Base-by-base conservation (phyloP, 164 flowering plant species). In the Aristolochia fimbriata region DNA sequence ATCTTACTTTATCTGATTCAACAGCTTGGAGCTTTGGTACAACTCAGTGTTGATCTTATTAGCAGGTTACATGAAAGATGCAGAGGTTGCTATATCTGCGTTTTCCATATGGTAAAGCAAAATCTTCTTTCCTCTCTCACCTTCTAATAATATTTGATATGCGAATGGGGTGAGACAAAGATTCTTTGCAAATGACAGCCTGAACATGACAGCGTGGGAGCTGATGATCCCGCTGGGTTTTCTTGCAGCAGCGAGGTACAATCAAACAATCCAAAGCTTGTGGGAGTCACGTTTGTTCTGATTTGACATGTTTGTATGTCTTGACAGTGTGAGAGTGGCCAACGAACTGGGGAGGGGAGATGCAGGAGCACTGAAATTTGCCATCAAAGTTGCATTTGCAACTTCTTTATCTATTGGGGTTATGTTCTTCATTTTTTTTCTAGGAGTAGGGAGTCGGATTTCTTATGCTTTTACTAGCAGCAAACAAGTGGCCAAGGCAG, bases 1-100 rank as follows among this genome's bases (percentile, higher is more conserved):
- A 37, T 37, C 43, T n/a, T 37, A 37, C 43, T 3, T 6, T 10
- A 17, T 7, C 33, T 7, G 6, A 55, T n/a, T n/a, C 4, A 37
- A 45, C 78, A 80, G 84, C 55, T 67, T 80, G 10, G 86, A 83
- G 73, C 50, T 79, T 1, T 81, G 81, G 81, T 83, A 81, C 77
- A 73, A 78, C 68, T 65, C 83, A 4, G 47, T 80, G 27, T 62
- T 83, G 74, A 52, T 81, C 50, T 76, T 83, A 27, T 19, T 83
- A 21, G 74, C 88, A 6, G 86, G 86, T 19, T 70, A 78, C 67
- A 46, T 80, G 76, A 56, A 59, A 62, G 67, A 83, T 71, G 80
- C 84, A 0, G 67, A 72, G 58, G 71, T 80, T 45, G 71, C 78
- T 21, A 65, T 83, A 31, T 76, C 70, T 73, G 84, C 88, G 46